A percentile compares a stretch with the other conserved stretches of the same genome.
Evolutionary conservation across 129 eudicot genomes (phyloP).

Genomic region (Silybum marianum): DNA sequence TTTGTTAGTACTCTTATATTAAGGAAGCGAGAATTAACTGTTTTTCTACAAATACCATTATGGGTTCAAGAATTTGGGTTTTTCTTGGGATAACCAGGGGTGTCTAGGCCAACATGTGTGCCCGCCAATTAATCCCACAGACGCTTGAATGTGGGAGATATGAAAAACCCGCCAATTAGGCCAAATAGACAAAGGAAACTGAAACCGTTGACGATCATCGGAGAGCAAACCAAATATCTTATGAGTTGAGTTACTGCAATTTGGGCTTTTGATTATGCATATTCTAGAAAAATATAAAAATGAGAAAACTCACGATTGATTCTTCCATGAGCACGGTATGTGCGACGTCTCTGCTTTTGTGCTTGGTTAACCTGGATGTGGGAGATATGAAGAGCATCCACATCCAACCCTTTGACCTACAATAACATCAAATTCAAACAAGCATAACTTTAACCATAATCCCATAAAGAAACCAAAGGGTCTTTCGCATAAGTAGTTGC

Average conservation of each 20-base stretch:
- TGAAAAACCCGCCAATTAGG: too few species aligned
- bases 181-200: too few species aligned
- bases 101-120: too few species aligned
- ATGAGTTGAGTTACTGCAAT: neutral
- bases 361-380: conserved; percentile 64
- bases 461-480: neutral
- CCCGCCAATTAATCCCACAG: too few species aligned
- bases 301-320: conserved; percentile 47
- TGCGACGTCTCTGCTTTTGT: conserved; percentile 55
- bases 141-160: too few species aligned
- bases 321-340: conserved; percentile 62
- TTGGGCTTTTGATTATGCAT: neutral
- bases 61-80: neutral
- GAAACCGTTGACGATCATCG: too few species aligned
- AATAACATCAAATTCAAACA: neutral
- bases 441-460: neutral
- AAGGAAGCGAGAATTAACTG: neutral
- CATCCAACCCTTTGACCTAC: conserved; percentile 57
- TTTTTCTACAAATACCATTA: neutral
- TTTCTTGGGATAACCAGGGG: neutral
- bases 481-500: neutral
- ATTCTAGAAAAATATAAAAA: neutral
- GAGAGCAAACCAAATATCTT: too few species aligned
- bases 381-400: conserved; percentile 51
- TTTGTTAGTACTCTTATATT: neutral